Evolutionary conservation across 805 yeast genomes (phyloP), one percentile per base, ranked within the genome.

Genomic region (Barnettozyma sp.): DNA sequence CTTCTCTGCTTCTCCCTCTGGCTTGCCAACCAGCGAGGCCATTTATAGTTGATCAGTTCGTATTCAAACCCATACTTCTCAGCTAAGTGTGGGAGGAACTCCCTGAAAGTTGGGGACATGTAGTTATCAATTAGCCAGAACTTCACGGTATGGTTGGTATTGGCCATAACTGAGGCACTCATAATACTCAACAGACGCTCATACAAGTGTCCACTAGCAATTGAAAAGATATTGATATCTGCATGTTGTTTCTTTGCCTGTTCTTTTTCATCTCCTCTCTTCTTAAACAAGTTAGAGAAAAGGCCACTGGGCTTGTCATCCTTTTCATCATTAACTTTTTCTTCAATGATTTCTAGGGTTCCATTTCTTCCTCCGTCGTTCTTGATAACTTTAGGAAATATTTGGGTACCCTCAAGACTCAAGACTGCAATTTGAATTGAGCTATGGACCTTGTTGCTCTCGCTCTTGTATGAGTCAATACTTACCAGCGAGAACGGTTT

Each of bases 1-100:
- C 78, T 76, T 42, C 96, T 68, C 50, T 80, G 87, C 49, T 75
- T 75, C 45, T 82, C 90, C 24, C 79, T 58, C 59, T 90, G 97
- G 3, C 70, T 69, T 33, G 88, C 70, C 15, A 90, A 63, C 95
- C 97, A 90, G 8, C 65, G 56, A 11, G 98, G 98, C 98, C 98
- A 90, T 43, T 82, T 80, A 56, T 83, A 90, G 1, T 82, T 74
- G n/a, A 92, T 66, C 30, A 86, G 58, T 49, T 86, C 90, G 50
- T 78, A 83, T 33, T 79, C 70, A 50, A 84, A 82, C 1, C 76
- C 74, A 50, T 71, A 73, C 36, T 70, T 52, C 13, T 62, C 55
- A 0, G 94, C 78, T 37, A 85, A 50, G 12, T 50, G 44, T 0
- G 85, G 82, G n/a, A 85, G 52, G 33, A 75, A 70, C 20, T 60